phyloP scores from a whole-genome alignment of 1,139 yeast genomes.

The Geotrichum bryndzae region DNA sequence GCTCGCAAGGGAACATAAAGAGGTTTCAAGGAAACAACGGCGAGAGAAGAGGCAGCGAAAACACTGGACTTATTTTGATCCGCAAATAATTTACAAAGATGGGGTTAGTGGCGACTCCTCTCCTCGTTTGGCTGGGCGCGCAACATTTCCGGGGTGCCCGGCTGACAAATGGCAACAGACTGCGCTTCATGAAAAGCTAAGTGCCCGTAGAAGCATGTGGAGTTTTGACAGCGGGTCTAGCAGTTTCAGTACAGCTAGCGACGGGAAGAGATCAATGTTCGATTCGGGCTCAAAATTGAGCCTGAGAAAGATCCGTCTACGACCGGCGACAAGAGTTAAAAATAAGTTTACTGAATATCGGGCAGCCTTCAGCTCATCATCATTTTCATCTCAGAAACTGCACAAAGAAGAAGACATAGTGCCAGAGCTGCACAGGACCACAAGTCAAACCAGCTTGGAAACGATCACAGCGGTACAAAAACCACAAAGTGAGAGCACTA shows the following conservation, averaged over 20 bases:
- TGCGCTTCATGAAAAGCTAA: background rate
- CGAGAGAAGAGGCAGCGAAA: background rate
- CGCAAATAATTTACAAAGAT: background rate
- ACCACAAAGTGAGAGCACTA: background rate
- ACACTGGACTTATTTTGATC: background rate
- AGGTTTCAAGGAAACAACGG: background rate
- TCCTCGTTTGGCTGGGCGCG: background rate
- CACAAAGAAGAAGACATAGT: background rate
- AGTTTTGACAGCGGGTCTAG: background rate
- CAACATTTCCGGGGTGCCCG: background rate
- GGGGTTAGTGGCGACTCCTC: background rate
- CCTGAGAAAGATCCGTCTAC: background rate
- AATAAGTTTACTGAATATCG: background rate
- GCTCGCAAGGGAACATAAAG: background rate
- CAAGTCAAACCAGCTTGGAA: background rate
- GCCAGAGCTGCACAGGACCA: background rate
- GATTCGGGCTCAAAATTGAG: background rate
- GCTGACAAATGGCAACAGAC: background rate
- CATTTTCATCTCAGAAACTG: background rate
- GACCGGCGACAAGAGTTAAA: background rate
- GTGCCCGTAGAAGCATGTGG: background rate
- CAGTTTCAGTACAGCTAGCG: background rate
- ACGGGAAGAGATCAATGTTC: background rate
- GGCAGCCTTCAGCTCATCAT: background rate
- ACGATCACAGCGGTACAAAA: background rate